Evolutionary conservation across 768 basidiomycete genomes (phyloP).

Genomic region (Mycena pura): DNA sequence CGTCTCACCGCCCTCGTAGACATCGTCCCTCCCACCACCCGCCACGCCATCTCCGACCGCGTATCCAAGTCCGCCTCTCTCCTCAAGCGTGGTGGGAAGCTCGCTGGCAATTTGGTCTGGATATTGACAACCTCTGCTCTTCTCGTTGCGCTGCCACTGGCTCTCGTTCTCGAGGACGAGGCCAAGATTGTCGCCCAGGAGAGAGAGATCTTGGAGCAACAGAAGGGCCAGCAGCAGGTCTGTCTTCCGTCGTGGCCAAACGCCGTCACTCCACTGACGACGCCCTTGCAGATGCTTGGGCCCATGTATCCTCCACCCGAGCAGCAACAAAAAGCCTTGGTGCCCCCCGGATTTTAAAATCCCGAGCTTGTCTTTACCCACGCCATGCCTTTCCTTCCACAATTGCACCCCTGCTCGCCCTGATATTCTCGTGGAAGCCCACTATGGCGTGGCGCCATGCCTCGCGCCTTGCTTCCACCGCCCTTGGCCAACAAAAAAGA

Average conservation of each 20-base stretch:
- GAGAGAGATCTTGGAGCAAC: conserved; percentile 91
- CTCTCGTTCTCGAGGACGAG: conserved; percentile 94
- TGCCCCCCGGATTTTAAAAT: conserved; percentile 68
- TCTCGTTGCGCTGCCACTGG: conserved; percentile 91
- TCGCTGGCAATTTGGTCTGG: conserved; percentile 92
- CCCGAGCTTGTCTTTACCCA: conserved; percentile 20
- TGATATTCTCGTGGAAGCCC: conserved; percentile 19
- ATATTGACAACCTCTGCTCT: conserved; percentile 92
- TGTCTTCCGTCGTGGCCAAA: conserved; percentile 36
- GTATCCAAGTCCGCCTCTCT: conserved; percentile 66
- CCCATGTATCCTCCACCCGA: conserved; percentile 60
- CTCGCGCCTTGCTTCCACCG: too few relatives aligned
- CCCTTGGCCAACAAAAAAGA: conserved; percentile 8
- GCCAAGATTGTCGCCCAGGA: conserved; percentile 94
- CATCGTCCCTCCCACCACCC: conserved; percentile 92
- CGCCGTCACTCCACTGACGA: conserved; percentile 10
- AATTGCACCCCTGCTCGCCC: neutral
- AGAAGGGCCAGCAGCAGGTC: conserved; percentile 91
- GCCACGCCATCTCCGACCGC: conserved; percentile 72
- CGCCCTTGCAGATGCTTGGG: conserved; percentile 69
- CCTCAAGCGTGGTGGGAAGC: conserved; percentile 69
- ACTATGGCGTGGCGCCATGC: conserved; percentile 8
- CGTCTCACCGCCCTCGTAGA: conserved; percentile 92
- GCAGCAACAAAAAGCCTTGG: conserved; percentile 65
- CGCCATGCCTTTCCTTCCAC: conserved; percentile 8